phyloP scores from a whole-genome alignment of 2,329 filamentous ascomycete species.

The Hypoxylon rubiginosum region DNA sequence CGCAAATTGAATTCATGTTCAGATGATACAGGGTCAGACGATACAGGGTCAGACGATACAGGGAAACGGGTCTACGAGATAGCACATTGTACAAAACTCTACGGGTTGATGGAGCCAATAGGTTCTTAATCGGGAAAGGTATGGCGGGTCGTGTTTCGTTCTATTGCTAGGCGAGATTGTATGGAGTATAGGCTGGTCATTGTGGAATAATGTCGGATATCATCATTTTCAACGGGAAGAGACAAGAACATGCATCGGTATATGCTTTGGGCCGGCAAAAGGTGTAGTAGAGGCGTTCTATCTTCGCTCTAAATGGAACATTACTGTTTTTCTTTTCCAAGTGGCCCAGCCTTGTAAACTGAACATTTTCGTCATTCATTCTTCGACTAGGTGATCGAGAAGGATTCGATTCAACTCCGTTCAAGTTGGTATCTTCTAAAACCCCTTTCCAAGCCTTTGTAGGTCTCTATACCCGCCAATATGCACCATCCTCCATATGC shows the following conservation, averaged over 20 bases:
- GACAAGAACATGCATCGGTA: conserved; percentile 8
- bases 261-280: conserved; percentile 9
- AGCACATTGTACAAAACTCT: conserved; percentile 12
- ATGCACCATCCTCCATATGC: not conserved
- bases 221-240: not conserved
- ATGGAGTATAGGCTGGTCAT: conserved; percentile 26
- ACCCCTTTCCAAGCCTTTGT: not conserved
- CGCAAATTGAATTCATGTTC: conserved; percentile 20
- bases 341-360: not conserved
- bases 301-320: conserved; percentile 14
- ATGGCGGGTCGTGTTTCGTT: conserved; percentile 13
- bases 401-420: not conserved
- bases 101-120: conserved; percentile 9
- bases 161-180: conserved; percentile 13
- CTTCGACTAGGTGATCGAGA: not conserved
- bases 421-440: not conserved
- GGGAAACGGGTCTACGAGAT: conserved; percentile 28
- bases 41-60: conserved; percentile 5
- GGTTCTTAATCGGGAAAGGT: conserved; percentile 9
- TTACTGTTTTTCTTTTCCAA: conserved; percentile 9
- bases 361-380: not conserved
- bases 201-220: conserved; percentile 15
- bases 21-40: too few relatives aligned
- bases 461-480: not conserved
- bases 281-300: conserved; percentile 24